phyloP scores from a whole-genome alignment of 1,284 basidiomycete species.

The Cryptococcus wingfieldii region DNA sequence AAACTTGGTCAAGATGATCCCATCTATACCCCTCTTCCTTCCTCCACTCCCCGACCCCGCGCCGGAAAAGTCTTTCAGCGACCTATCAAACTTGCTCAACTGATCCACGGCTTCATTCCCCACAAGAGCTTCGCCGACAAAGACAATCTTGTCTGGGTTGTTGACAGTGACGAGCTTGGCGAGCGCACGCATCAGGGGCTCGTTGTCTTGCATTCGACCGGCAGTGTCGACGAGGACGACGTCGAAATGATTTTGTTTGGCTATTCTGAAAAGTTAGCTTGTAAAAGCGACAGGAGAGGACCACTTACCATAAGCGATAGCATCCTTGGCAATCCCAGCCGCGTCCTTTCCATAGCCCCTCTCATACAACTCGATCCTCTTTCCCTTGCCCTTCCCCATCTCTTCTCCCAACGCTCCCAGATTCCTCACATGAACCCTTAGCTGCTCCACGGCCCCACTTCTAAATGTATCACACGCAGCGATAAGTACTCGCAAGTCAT shows the following conservation, averaged over 20 bases:
- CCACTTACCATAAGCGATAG: constrained; percentile 73
- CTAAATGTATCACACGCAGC: constrained; percentile 99
- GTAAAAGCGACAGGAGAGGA: background rate
- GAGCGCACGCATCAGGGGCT: constrained; percentile 97
- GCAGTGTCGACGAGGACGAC: constrained; percentile 95
- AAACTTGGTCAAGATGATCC: constrained; percentile 95
- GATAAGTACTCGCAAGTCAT: constrained; percentile 86
- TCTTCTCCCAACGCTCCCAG: constrained; percentile 76
- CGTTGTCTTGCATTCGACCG: constrained; percentile 98
- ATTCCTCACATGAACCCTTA: constrained; percentile 94
- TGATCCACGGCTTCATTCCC: constrained; percentile 97
- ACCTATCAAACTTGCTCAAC: constrained; percentile 86
- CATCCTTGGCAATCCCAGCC: constrained; percentile 93
- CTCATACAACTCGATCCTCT: constrained; percentile 83
- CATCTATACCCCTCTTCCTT: constrained; percentile 75
- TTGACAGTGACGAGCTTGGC: constrained; percentile 92
- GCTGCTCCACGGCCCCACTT: constrained; percentile 96
- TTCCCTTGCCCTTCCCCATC: constrained; percentile 53
- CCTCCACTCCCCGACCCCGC: constrained; percentile 49
- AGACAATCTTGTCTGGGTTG: constrained; percentile 90
- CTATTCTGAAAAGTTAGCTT: constrained; percentile 50
- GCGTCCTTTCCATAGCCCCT: constrained; percentile 98
- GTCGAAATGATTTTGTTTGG: constrained; percentile 80
- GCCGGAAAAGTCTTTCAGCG: constrained; percentile 70
- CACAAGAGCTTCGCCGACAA: constrained; percentile 92